phyloP scores from a whole-genome alignment of 2,329 filamentous ascomycete species.

The Furcasterigmium furcatum region DNA sequence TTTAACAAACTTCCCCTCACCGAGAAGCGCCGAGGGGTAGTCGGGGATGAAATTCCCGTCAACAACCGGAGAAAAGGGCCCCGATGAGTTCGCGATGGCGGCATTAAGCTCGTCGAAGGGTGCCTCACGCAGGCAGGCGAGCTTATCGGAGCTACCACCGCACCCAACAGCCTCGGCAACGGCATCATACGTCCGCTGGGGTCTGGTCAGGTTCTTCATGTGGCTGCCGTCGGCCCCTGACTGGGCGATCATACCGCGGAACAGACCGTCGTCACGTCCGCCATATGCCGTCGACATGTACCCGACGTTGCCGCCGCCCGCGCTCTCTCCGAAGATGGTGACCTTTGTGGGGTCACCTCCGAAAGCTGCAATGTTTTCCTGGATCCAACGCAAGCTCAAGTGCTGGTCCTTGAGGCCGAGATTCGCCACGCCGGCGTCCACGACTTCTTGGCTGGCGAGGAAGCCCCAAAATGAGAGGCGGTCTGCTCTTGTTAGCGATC shows the following conservation, averaged over 20 bases:
- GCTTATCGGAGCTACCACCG: not conserved
- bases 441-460: not conserved
- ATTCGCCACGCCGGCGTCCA: conserved; percentile 27
- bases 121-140: not conserved
- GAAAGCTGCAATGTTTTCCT: conserved; percentile 59
- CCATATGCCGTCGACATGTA: conserved; percentile 1
- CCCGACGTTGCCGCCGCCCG: conserved; percentile 49
- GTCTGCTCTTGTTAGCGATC: not conserved
- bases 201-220: not conserved
- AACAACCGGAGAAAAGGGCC: not conserved
- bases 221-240: not conserved
- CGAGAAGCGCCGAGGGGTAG: not conserved
- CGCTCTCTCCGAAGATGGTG: conserved; percentile 57
- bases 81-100: not conserved
- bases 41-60: not conserved
- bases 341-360: conserved; percentile 60
- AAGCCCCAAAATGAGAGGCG: not conserved
- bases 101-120: not conserved
- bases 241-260: conserved; percentile 1
- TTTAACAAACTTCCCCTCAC: not conserved
- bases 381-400: conserved; percentile 55
- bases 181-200: not conserved
- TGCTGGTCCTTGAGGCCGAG: conserved; percentile 56
- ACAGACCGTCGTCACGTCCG: not conserved
- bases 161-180: not conserved